Evolutionary conservation across 2,329 filamentous ascomycete genomes (phyloP), one percentile per base, ranked within the genome.

Genomic region (Hypoxylon sp.): DNA sequence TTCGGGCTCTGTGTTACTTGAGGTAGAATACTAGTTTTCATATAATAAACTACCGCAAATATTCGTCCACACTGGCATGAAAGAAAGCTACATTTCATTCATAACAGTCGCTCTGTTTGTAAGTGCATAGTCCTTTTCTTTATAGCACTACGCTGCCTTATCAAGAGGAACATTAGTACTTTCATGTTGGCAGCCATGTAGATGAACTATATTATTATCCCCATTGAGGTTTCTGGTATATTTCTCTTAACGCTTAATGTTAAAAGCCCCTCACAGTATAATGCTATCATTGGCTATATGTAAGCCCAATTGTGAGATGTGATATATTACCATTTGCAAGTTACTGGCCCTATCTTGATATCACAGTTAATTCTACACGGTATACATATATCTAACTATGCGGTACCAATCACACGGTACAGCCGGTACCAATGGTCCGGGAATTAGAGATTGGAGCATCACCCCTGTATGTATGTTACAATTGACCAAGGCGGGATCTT

Each of bases 251-350:
- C n/a, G n/a, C n/a, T n/a, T n/a, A 5, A 23, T 23, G 14, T 21
- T 21, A 13, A n/a, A 19, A 10, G 49, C 30, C 49, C 58, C 58
- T 41, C 41, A 53, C 50, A 62, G 41, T 56, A 25, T 38, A 2
- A 19, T 28, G 19, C 9, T 38, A 41, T 14, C 11, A 48, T 56
- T 19, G 10, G 19, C 14, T 23, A 13, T 21, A n/a, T 6, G 2
- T 32, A n/a, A 14, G 5, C 17, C 30, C 14, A 13, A 13, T 13
- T 46, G 23, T 38, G 5, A 58, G 21, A 63, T 58, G n/a, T 63
- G 53, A 63, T 41, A 4, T 52, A 28, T 63, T 53, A 63, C 38
- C 48, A 43, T 63, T 30, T 13, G 14, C 21, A 34, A 28, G 30
- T 23, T 23, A 4, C 41, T 56, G 32, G 25, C 25, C 13, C 5